A percentile compares a stretch with the other conserved stretches of the same genome.
Conservation (phyloP, 2,329 filamentous ascomycete species). For the Chrysoporthe puriensis region DNA sequence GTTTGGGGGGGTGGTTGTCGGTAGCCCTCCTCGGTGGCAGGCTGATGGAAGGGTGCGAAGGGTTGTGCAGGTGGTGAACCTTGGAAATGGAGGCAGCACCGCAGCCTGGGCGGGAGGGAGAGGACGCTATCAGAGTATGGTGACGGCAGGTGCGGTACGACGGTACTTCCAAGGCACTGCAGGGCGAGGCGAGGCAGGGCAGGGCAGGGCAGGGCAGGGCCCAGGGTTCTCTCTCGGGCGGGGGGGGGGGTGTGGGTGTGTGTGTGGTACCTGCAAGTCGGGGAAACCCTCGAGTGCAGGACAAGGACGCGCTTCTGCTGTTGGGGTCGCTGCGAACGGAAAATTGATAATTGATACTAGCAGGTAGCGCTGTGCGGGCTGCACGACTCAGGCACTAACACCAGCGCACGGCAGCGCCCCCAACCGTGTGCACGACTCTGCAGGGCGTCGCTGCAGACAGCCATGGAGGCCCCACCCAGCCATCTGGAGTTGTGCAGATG, state of each 20-base stretch:
- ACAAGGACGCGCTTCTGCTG: no score
- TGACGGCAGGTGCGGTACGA: not conserved
- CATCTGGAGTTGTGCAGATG: not conserved
- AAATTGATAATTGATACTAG: not conserved
- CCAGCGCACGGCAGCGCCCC: not conserved
- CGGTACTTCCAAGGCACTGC: no score
- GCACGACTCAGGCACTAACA: conserved; percentile 5
- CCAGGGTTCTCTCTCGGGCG: not conserved
- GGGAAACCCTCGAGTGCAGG: not conserved
- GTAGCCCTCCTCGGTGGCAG: not conserved
- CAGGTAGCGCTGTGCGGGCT: not conserved
- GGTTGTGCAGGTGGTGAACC: not conserved
- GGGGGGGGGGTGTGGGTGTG: not conserved
- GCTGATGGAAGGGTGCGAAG: not conserved
- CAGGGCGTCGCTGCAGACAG: not conserved
- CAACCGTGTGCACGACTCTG: not conserved
- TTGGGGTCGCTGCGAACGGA: not conserved
- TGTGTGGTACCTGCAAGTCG: not conserved
- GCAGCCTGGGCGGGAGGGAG: not conserved
- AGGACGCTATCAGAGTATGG: not conserved
- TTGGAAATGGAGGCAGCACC: conserved; percentile 6
- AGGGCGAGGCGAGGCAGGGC: no score
- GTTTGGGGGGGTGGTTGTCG: not conserved
- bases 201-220: no score
- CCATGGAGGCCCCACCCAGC: not conserved